Conservation (phyloP, 495 filamentous ascomycete genomes). For the Penicillium cinerascens region DNA sequence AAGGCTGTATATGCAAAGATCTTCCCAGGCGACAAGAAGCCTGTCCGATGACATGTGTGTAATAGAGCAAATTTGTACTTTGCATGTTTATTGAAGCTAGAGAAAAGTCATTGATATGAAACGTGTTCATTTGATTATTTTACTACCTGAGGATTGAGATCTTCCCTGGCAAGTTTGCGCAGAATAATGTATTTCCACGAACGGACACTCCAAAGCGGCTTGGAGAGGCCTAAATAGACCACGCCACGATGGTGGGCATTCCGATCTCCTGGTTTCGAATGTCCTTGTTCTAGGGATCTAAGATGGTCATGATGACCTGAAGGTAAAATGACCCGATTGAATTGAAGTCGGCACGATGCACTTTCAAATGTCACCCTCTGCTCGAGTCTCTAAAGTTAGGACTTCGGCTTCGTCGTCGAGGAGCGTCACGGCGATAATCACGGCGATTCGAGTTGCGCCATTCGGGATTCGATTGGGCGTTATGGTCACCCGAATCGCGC, state of each 20-base stretch:
- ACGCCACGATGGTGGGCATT: not conserved
- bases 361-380: slow-evolving; percentile 7
- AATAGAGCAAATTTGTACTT: not conserved
- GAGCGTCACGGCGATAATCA: slow-evolving; percentile 34
- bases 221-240: too few relatives aligned
- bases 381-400: slow-evolving; percentile 28
- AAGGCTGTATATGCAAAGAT: slow-evolving; percentile 1
- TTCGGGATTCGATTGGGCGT: slow-evolving; percentile 16
- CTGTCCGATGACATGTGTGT: too few relatives aligned
- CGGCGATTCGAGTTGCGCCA: slow-evolving; percentile 24
- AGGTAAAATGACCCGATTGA: not conserved
- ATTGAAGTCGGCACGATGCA: not conserved
- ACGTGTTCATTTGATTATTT: slow-evolving; percentile 3
- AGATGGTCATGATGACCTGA: not conserved
- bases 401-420: slow-evolving; percentile 40
- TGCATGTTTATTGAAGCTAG: not conserved
- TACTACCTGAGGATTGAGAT: not conserved
- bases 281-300: too few relatives aligned
- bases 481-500: slow-evolving; percentile 22
- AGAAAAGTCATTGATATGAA: slow-evolving; percentile 14
- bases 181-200: not conserved
- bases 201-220: too few relatives aligned
- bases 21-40: not conserved
- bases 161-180: not conserved
- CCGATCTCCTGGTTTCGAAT: too few relatives aligned